These are phyloP conservation scores for Cercospora zeae-maydis DNA, from an alignment of 2,329 filamentous ascomycete genomes.

Conservation along the genomic window DNA sequence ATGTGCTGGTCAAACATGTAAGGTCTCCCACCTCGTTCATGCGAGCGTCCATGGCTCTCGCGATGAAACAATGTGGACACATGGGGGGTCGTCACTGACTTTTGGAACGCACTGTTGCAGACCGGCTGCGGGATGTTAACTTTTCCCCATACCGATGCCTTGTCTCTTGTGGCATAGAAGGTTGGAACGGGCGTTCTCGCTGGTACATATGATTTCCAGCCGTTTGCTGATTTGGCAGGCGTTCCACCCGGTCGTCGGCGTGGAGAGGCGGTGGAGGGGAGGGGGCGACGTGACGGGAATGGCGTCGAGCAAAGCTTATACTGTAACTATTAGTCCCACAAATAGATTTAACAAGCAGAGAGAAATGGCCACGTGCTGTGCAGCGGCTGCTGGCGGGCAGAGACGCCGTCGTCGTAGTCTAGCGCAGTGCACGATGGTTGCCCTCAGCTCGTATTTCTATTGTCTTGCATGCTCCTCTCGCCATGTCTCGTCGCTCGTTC, in stretches of 20 bases:
- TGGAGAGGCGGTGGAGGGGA: background rate
- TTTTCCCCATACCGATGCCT: constrained; percentile 59
- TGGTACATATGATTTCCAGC: constrained; percentile 53
- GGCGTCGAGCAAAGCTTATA: background rate
- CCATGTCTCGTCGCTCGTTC: background rate
- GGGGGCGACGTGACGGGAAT: background rate
- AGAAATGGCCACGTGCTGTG: background rate
- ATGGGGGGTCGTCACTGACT: background rate
- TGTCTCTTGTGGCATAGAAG: constrained; percentile 56
- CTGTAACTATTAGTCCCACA: no score
- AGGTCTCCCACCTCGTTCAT: background rate
- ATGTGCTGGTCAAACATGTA: constrained; percentile 64
- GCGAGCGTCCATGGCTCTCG: no score
- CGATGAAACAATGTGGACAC: background rate
- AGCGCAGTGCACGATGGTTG: background rate
- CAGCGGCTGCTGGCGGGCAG: background rate
- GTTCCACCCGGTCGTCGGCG: background rate
- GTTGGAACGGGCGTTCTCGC: constrained; percentile 26
- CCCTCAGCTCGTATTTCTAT: background rate
- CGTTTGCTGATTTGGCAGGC: constrained; percentile 59
- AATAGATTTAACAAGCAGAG: no score
- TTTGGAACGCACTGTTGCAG: constrained; percentile 34
- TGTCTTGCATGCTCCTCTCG: background rate
- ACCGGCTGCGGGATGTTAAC: constrained; percentile 71
- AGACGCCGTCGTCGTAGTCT: background rate